Percentiles rank a stretch among this genome's conserved stretches.
phyloP scores from a whole-genome alignment of 1,284 basidiomycete genomes.

The Stygiomarasmius scandens region DNA sequence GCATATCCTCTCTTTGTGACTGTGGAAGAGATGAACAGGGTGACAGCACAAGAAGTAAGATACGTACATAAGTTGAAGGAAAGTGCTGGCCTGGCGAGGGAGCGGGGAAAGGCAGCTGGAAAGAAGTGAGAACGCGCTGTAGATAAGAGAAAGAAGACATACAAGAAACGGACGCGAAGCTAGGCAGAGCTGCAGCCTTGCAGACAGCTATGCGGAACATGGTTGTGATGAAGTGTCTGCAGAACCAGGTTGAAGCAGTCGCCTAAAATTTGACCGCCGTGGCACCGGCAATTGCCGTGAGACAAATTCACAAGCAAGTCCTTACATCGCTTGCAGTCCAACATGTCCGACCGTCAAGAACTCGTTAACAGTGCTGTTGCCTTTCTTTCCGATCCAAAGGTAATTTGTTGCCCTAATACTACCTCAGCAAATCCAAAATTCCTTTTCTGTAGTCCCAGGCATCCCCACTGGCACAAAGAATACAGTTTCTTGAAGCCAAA shows the following conservation, averaged over 20 bases:
- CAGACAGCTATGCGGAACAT: slow-evolving; percentile 58
- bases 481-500: slow-evolving; percentile 94
- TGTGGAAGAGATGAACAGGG: slow-evolving; percentile 19
- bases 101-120: slow-evolving; percentile 34
- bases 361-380: slow-evolving; percentile 79
- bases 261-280: slow-evolving; percentile 18
- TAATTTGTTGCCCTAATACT: no score
- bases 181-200: slow-evolving; percentile 48
- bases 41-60: slow-evolving; percentile 30
- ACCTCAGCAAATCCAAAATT: slow-evolving; percentile 7
- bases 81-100: slow-evolving; percentile 29
- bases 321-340: slow-evolving; percentile 42
- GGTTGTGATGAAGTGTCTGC: slow-evolving; percentile 40
- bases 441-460: slow-evolving; percentile 58
- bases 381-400: slow-evolving; percentile 81
- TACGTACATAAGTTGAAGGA: slow-evolving; percentile 28
- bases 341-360: slow-evolving; percentile 64
- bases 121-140: slow-evolving; percentile 16
- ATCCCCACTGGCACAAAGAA: slow-evolving; percentile 81
- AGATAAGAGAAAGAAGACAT: slow-evolving; percentile 20
- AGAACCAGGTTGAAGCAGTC: slow-evolving; percentile 63
- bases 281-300: slow-evolving; percentile 21
- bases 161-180: slow-evolving; percentile 54
- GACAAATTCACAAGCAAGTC: neutral
- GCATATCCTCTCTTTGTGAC: slow-evolving; percentile 67